Evolutionary conservation across 768 basidiomycete genomes (phyloP), one percentile per base, ranked within the genome.

Genomic region (Phlebiopsis gigantea): DNA sequence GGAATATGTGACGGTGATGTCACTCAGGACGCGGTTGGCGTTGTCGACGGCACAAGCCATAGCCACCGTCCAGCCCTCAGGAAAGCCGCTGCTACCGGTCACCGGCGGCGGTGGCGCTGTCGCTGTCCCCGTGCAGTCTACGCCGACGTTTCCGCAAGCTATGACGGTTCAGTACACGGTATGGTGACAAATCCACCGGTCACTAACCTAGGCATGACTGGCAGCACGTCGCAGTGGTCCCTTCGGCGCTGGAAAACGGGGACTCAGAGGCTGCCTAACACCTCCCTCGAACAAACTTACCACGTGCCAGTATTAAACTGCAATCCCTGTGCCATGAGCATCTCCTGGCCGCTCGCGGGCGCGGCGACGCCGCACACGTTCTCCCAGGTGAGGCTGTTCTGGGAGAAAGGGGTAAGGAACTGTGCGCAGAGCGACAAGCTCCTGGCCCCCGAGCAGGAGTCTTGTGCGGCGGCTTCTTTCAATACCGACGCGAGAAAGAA

Each of bases 11-110:
- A 59, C 60, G 46, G 57, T 25, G 51, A 56, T 57, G 30, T 50
- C 43, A 22, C 57, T 51, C 55, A 65, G 51, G 28, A 65, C 52
- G 39, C 63, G 63, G 7, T 42, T 21, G 28, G 61, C 52, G 39
- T 47, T 45, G 58, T 65, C 63, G 22, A 62, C 58, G 4, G 63
- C 63, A 53, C 63, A 65, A 1, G 60, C 44, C 30, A 45, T 46
- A 24, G 46, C 39, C 29, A 56, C 52, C 21, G 56, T 31, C 63
- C 63, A 65, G 53, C 60, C 60, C 30, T 53, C 46, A 1, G 63
- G 62, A 21, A 64, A 21, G 2, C 34, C 34, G 34, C 17, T 34
- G n/a, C n/a, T 39, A 9, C 8, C 8, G 34, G 34, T 7, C 8
- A 24, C 6, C 5, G 44, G 19, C 24, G 28, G 9, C 2, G 51